Base-by-base conservation (phyloP, 1,139 yeast genomes). In the Hanseniaspora uvarum region DNA sequence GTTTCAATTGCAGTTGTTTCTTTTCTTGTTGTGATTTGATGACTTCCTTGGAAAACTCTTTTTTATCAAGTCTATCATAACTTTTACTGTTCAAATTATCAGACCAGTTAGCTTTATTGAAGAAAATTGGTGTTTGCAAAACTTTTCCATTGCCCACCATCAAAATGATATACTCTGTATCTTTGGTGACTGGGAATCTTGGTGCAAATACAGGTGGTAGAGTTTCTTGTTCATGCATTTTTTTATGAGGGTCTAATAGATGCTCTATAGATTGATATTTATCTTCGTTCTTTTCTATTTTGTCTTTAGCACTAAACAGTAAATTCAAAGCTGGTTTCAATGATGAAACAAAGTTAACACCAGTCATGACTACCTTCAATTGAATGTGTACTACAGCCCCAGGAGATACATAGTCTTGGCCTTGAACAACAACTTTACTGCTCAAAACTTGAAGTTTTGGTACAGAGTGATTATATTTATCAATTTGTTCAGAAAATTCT, bases 361-460 rank as follows among this genome's bases (percentile, higher is more conserved):
- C 53, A 7, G 53, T 50, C 49, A 50, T 44, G 48, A 86, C 70
- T 58, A 86, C 83, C 66, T 87, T 87, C 41, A 94, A 61, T 30
- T 81, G 80, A 58, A 94, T 71, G 65, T 86, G 89, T 11, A 87
- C 80, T 56, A 77, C 78, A 1, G 97, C 79, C 47, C 71, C 68
- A 36, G 96, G 94, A 3, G 95, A 78, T 12, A 92, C 84, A 36
- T 74, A 72, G 28, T 71, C 68, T 70, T 89, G 97, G 38, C 97
- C 98, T 3, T 96, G 94, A 44, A 89, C 96, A 59, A 79, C 77
- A 69, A 89, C 87, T 56, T 77, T 79, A 46, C 95, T 82, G 53
- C 79, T 79, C 44, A 88, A 60, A 21, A 89, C 72, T 61, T 85
- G 80, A 56, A 92, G 70, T 46, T 74, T 70, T 43, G 97, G 96